A percentile compares a stretch with the other conserved stretches of the same genome.
These are phyloP conservation scores for Neonectria hederae DNA, from an alignment of 2,329 filamentous ascomycete genomes.

Conservation along the genomic window DNA sequence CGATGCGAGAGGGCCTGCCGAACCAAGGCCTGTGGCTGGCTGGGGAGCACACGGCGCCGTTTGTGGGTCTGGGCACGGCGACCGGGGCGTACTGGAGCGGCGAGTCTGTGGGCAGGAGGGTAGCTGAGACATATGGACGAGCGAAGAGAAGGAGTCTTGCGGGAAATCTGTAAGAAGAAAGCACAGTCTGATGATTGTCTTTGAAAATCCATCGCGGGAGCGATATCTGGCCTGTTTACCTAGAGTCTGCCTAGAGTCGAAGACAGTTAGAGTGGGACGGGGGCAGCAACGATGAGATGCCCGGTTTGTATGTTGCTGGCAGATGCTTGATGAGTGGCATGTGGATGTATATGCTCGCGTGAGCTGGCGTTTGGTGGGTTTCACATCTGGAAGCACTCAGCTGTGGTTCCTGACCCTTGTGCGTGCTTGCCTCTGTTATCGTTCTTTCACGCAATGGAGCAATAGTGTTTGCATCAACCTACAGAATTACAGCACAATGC, in stretches of 20 bases:
- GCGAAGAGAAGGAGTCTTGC: slow-evolving; percentile 27
- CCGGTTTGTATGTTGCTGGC: background rate
- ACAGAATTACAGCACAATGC: no score
- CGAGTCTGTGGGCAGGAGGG: slow-evolving; percentile 76
- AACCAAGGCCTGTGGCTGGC: slow-evolving; percentile 83
- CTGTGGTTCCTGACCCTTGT: slow-evolving; percentile 11
- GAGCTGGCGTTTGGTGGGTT: slow-evolving; percentile 22
- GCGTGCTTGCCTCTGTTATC: slow-evolving; percentile 5
- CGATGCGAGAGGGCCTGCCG: slow-evolving; percentile 69
- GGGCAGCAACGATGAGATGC: slow-evolving; percentile 9
- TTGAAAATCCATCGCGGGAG: background rate
- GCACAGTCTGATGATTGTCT: background rate
- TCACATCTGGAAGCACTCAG: slow-evolving; percentile 11
- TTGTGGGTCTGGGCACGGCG: slow-evolving; percentile 86
- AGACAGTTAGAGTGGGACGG: slow-evolving; percentile 7
- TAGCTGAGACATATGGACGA: slow-evolving; percentile 63
- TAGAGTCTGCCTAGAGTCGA: slow-evolving; percentile 4
- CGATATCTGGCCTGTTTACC: background rate
- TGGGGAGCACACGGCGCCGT: slow-evolving; percentile 90
- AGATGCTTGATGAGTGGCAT: slow-evolving; percentile 3
- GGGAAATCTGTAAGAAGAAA: slow-evolving; percentile 15
- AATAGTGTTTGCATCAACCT: background rate
- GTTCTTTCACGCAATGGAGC: background rate
- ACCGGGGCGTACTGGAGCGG: slow-evolving; percentile 95
- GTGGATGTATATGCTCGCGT: slow-evolving; percentile 27